phyloP scores from a whole-genome alignment of 2,329 filamentous ascomycete species.

The Colletotrichum chrysophilum region DNA sequence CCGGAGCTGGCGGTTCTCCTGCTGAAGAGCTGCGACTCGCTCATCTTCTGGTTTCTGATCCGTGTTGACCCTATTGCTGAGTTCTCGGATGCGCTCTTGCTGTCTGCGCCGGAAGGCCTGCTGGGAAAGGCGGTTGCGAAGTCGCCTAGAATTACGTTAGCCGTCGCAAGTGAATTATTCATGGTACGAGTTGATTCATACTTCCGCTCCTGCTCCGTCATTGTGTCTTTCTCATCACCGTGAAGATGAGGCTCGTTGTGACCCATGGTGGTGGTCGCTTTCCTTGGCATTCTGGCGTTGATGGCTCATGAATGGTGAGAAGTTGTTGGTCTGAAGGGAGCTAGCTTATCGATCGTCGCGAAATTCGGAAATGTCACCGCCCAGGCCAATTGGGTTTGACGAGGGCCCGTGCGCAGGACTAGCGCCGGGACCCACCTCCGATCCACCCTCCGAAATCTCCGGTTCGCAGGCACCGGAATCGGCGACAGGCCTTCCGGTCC shows the following conservation, averaged over 20 bases:
- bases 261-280: neutral
- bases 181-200: neutral
- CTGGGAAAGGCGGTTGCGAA: conserved; percentile 36
- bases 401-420: neutral
- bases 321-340: neutral
- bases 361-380: neutral
- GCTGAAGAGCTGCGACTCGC: conserved; percentile 26
- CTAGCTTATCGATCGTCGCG: neutral
- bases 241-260: neutral
- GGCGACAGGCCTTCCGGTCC: neutral
- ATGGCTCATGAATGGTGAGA: neutral
- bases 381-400: neutral
- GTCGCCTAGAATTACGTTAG: conserved; percentile 23
- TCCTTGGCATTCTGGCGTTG: neutral
- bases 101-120: conserved; percentile 35
- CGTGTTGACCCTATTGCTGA: conserved; percentile 26
- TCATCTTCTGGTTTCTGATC: conserved; percentile 28
- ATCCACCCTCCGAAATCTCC: neutral
- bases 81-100: conserved; percentile 31
- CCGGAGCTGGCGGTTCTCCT: conserved; percentile 30
- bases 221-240: neutral
- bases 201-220: conserved; percentile 7
- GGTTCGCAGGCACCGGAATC: neutral
- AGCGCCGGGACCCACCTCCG: neutral
- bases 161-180: neutral